Conservation (phyloP, 2,329 filamentous ascomycete genomes). For the Ceratocystis eucalypticola region DNA sequence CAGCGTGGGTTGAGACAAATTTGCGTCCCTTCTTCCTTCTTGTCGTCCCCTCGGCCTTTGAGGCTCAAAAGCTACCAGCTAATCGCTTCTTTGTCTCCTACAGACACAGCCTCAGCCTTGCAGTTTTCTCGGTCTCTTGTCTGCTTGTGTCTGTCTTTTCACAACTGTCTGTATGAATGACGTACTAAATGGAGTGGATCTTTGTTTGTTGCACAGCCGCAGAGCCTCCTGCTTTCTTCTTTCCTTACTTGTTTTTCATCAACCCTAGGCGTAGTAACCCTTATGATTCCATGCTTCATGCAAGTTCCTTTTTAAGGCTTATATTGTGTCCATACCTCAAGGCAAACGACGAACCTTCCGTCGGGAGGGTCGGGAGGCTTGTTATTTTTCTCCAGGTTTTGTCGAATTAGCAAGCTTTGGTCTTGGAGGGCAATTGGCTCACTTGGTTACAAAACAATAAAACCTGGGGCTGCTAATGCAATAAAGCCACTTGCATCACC, state of each 20-base stretch:
- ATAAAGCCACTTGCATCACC: neutral
- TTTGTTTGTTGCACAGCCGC: conserved; percentile 5
- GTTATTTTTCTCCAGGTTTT: neutral
- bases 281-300: neutral
- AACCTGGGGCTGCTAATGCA: neutral
- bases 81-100: neutral
- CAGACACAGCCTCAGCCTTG: neutral
- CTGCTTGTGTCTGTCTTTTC: neutral
- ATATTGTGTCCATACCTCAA: too few relatives aligned
- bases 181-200: neutral
- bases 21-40: neutral
- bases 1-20: neutral
- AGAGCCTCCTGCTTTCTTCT: neutral
- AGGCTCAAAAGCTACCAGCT: neutral
- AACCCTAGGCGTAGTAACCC: neutral
- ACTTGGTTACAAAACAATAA: too few relatives aligned
- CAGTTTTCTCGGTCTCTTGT: neutral
- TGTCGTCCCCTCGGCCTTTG: neutral
- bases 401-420: neutral
- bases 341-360: too few relatives aligned
- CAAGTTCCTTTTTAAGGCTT: too few relatives aligned
- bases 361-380: neutral
- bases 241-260: neutral
- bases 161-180: neutral
- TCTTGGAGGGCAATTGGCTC: neutral